A percentile compares a stretch with the other conserved stretches of the same genome.
Conservation (phyloP, 2,329 filamentous ascomycete genomes). For the Achaetomium macrosporum region DNA sequence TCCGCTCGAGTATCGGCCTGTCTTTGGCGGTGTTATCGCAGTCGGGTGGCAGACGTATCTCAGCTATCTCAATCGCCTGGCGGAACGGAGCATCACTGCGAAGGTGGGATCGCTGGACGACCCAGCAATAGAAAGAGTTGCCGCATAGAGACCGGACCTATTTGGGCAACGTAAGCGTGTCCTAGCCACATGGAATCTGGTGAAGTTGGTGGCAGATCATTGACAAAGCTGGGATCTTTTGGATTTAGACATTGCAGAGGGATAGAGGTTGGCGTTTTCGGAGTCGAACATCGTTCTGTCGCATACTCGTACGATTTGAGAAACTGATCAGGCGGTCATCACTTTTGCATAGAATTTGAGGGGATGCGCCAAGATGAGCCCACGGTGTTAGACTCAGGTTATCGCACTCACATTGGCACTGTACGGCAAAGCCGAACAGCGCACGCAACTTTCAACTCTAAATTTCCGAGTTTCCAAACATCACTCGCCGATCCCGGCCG, state of each 20-base stretch:
- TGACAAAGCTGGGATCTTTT: no score
- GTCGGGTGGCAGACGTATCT: constrained; percentile 93
- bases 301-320: no score
- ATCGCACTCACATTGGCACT: neutral
- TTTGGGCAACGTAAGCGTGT: no score
- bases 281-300: no score
- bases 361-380: no score
- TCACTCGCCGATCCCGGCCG: constrained; percentile 1
- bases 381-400: no score
- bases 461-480: neutral
- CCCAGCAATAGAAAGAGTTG: constrained; percentile 1
- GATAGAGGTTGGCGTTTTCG: no score
- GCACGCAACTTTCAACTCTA: neutral
- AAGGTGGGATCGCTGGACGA: neutral
- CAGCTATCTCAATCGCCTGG: constrained; percentile 68
- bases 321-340: no score
- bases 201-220: no score
- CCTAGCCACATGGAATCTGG: no score
- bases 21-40: constrained; percentile 73
- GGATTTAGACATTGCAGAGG: no score
- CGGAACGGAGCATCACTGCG: constrained; percentile 51
- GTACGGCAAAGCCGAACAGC: neutral
- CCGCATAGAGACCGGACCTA: constrained; percentile 7
- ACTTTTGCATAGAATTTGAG: no score
- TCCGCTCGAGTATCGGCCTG: constrained; percentile 68